Conservation (phyloP, 306 rosid species). For the Fagus sylvatica region DNA sequence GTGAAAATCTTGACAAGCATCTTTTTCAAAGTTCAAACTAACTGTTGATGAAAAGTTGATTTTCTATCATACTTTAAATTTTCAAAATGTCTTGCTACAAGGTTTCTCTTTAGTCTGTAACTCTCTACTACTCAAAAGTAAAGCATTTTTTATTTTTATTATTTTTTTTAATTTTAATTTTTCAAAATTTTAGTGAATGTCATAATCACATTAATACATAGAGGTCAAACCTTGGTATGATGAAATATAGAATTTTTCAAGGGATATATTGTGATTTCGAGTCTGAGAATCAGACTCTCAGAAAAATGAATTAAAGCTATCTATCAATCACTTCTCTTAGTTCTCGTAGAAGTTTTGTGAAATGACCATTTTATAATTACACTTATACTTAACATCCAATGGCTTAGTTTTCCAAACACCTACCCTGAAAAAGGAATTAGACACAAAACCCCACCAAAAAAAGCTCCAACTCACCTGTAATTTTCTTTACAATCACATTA, state of each 20-base stretch:
- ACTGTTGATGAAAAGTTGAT: not conserved
- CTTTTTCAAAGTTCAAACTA: not conserved
- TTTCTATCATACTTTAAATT: not conserved
- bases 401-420: too few relatives aligned
- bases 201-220: not conserved
- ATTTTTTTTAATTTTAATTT: not conserved
- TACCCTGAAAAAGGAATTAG: not conserved
- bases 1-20: conserved; percentile 33
- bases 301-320: too few relatives aligned
- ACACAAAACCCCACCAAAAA: not conserved
- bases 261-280: too few relatives aligned
- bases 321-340: too few relatives aligned
- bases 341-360: too few relatives aligned
- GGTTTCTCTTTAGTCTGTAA: not conserved
- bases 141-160: not conserved
- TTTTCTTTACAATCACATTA: not conserved
- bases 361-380: too few relatives aligned
- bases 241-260: too few relatives aligned
- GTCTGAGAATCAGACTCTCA: too few relatives aligned
- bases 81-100: not conserved
- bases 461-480: not conserved
- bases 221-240: too few relatives aligned
- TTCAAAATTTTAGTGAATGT: not conserved
- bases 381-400: too few relatives aligned
- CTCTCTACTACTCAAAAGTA: not conserved